A percentile compares a stretch with the other conserved stretches of the same genome.
Conservation (phyloP, 345 rosid genomes). For the Citrus sp. region DNA sequence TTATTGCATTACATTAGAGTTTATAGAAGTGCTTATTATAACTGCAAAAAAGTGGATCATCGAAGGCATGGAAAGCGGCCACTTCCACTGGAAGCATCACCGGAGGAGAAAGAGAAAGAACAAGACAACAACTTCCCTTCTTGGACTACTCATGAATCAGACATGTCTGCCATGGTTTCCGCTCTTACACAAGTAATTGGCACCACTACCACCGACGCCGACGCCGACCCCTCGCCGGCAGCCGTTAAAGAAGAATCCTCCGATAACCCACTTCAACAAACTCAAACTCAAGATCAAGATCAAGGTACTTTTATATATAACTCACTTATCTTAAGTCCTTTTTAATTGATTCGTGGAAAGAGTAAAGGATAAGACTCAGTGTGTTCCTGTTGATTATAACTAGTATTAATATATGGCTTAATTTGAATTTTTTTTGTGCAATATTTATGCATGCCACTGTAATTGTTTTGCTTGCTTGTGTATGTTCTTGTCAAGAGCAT, state of each 20-base stretch:
- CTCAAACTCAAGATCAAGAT: slow-evolving; percentile 17
- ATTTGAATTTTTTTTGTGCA: background rate
- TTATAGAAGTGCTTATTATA: background rate
- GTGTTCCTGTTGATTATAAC: background rate
- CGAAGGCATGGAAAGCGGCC: slow-evolving; percentile 81
- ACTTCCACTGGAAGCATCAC: slow-evolving; percentile 53
- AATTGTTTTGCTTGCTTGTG: background rate
- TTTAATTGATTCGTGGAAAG: too few relatives aligned
- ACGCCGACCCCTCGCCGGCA: background rate
- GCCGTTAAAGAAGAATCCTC: slow-evolving; percentile 30
- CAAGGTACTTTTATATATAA: slow-evolving; percentile 26
- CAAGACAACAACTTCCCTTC: slow-evolving; percentile 20
- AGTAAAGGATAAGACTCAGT: background rate
- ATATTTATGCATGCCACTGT: background rate
- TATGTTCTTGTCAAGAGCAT: too few relatives aligned
- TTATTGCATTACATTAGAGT: background rate
- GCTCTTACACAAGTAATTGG: slow-evolving; percentile 61
- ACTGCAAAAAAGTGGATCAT: slow-evolving; percentile 59
- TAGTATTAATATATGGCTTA: background rate
- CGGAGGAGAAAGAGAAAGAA: slow-evolving; percentile 43
- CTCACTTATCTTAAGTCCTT: background rate
- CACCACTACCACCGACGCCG: slow-evolving; percentile 1
- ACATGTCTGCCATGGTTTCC: slow-evolving; percentile 81
- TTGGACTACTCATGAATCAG: slow-evolving; percentile 50
- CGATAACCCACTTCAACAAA: slow-evolving; percentile 20